Conservation (phyloP, 1,284 basidiomycete species). For the Moniliella sp. region DNA sequence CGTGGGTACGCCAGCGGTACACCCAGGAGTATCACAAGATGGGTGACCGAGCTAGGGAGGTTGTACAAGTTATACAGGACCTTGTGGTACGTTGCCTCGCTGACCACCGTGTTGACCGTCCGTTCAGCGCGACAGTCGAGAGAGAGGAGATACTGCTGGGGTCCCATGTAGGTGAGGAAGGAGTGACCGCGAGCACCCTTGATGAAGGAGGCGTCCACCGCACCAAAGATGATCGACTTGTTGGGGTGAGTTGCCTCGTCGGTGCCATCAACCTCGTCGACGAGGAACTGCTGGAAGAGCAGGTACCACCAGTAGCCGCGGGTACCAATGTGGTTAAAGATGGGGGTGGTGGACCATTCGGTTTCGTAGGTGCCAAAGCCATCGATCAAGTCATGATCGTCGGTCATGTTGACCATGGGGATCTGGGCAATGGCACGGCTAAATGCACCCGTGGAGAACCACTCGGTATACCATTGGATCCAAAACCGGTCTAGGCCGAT, state of each 20-base stretch:
- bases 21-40: conserved; percentile 29
- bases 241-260: conserved; percentile 10
- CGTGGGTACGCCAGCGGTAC: conserved; percentile 31
- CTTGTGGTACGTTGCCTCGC: conserved; percentile 17
- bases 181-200: conserved; percentile 15
- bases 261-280: conserved; percentile 18
- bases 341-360: conserved; percentile 3
- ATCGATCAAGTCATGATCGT: conserved; percentile 55
- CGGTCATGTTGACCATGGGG: conserved; percentile 52
- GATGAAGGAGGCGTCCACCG: neutral
- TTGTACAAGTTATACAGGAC: conserved; percentile 4
- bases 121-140: conserved; percentile 30
- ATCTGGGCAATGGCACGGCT: conserved; percentile 62
- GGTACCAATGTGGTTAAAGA: conserved; percentile 22
- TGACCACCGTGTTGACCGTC: conserved; percentile 25
- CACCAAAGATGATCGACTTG: conserved; percentile 6
- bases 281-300: conserved; percentile 29
- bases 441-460: conserved; percentile 71
- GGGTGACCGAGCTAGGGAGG: conserved; percentile 20
- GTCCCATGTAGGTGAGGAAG: conserved; percentile 24
- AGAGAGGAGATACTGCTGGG: conserved; percentile 25
- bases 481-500: conserved; percentile 57
- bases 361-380: conserved; percentile 57
- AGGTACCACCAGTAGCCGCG: conserved; percentile 28
- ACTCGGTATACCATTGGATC: conserved; percentile 51